phyloP scores from a whole-genome alignment of 202 grass and related monocot genomes.

The Setaria italica region DNA sequence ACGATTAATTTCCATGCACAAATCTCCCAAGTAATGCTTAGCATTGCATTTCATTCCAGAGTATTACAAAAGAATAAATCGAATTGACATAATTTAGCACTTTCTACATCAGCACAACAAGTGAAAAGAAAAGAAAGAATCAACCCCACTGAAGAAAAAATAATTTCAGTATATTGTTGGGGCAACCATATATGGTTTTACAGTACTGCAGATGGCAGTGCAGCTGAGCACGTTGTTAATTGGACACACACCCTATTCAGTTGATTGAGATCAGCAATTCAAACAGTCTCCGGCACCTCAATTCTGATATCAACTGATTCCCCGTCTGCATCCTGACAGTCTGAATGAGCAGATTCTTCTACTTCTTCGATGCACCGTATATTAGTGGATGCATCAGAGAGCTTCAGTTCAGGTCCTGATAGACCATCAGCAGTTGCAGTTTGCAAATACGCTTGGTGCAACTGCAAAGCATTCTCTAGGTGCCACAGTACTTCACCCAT shows the following conservation, averaged over 20 bases:
- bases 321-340: background rate
- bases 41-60: constrained; percentile 14
- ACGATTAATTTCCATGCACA: background rate
- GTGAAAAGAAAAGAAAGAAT: background rate
- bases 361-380: constrained; percentile 45
- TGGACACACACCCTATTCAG: constrained; percentile 30
- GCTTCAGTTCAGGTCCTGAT: constrained; percentile 35
- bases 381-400: constrained; percentile 36
- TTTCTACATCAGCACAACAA: constrained; percentile 39
- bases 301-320: constrained; percentile 47
- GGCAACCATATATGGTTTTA: constrained; percentile 34
- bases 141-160: constrained; percentile 43
- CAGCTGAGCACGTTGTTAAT: constrained; percentile 34
- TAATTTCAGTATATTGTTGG: constrained; percentile 44
- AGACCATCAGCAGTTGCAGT: constrained; percentile 19
- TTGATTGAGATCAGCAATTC: constrained; percentile 11
- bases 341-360: constrained; percentile 24
- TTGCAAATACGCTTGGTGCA: constrained; percentile 54
- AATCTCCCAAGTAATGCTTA: constrained; percentile 10
- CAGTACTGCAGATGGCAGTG: constrained; percentile 6
- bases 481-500: constrained; percentile 78
- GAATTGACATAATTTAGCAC: constrained; percentile 30
- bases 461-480: constrained; percentile 66
- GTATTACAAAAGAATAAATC: constrained; percentile 39
- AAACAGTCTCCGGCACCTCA: constrained; percentile 40